Percentiles rank a stretch among this genome's conserved stretches.
Evolutionary conservation across 106 monocot species (phyloP).

Genomic region (Dendrobium huoshanense): DNA sequence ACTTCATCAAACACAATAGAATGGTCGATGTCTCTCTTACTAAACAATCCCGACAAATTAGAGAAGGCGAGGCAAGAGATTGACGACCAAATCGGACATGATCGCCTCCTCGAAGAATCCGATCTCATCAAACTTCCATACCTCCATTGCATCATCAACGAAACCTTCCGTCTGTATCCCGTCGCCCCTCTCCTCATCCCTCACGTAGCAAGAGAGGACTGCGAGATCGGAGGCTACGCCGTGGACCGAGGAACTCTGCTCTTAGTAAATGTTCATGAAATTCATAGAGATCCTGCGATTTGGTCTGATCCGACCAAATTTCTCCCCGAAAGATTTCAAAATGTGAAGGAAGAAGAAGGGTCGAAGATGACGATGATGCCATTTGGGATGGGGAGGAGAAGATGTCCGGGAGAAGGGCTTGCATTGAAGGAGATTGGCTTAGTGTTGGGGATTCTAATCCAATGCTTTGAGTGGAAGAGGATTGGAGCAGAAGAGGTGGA

Average conservation of each 20-base stretch:
- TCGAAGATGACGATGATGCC: neutral
- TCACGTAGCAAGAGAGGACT: conserved; percentile 30
- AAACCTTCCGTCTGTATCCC: conserved; percentile 31
- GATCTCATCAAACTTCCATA: conserved; percentile 9
- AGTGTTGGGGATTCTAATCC: conserved; percentile 11
- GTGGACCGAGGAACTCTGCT: conserved; percentile 28
- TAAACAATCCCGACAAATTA: conserved; percentile 15
- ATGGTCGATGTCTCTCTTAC: conserved; percentile 36
- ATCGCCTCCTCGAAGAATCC: neutral
- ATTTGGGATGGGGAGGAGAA: conserved; percentile 22
- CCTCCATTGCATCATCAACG: conserved; percentile 12
- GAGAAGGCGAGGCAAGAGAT: conserved; percentile 16
- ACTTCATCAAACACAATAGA: conserved; percentile 27
- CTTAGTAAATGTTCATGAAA: conserved; percentile 29
- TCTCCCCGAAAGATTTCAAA: conserved; percentile 35
- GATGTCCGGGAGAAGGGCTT: conserved; percentile 14
- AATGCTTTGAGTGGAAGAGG: conserved; percentile 23
- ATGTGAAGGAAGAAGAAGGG: no score
- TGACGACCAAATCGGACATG: neutral
- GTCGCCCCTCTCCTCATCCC: conserved; percentile 28
- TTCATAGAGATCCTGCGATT: conserved; percentile 34
- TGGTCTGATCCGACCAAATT: conserved; percentile 35
- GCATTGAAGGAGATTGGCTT: conserved; percentile 6
- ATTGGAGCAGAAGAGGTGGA: conserved; percentile 31
- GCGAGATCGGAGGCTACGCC: conserved; percentile 16